Evolutionary conservation across 2,329 filamentous ascomycete species (phyloP).

Genomic region (Phyllosticta paracitricarpa): DNA sequence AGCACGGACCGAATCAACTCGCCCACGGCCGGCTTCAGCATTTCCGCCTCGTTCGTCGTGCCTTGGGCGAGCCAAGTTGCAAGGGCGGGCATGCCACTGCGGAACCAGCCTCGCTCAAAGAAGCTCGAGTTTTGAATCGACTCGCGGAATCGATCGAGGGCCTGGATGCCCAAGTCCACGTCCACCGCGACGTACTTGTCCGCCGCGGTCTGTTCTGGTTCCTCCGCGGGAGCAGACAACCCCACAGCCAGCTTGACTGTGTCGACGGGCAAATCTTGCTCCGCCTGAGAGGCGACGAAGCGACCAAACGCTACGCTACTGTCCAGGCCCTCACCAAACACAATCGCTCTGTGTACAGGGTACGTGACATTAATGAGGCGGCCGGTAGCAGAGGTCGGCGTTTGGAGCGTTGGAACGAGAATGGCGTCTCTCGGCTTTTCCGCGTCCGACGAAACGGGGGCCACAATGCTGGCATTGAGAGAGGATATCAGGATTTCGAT

Average conservation of each 20-base stretch:
- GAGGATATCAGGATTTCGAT: conserved; percentile 54
- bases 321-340: conserved; percentile 63
- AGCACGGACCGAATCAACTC: conserved; percentile 59
- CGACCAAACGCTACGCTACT: conserved; percentile 49
- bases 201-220: conserved; percentile 16
- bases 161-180: conserved; percentile 49
- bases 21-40: conserved; percentile 56
- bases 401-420: conserved; percentile 65
- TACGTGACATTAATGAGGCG: conserved; percentile 60
- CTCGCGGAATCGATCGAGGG: conserved; percentile 57
- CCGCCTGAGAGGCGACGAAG: conserved; percentile 23
- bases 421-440: conserved; percentile 51
- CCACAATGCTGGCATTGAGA: conserved; percentile 36
- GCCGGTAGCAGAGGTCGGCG: conserved; percentile 53
- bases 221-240: conserved; percentile 36
- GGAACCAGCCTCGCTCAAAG: conserved; percentile 66
- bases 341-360: conserved; percentile 71
- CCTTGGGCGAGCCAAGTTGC: conserved; percentile 50
- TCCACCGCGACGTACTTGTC: conserved; percentile 44
- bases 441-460: conserved; percentile 17
- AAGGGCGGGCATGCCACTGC: conserved; percentile 57
- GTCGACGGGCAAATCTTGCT: conserved; percentile 31
- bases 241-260: conserved; percentile 50
- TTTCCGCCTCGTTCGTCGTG: conserved; percentile 20
- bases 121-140: conserved; percentile 58